phyloP scores from a whole-genome alignment of 2,329 filamentous ascomycete genomes.

The Ascochyta rabiei region DNA sequence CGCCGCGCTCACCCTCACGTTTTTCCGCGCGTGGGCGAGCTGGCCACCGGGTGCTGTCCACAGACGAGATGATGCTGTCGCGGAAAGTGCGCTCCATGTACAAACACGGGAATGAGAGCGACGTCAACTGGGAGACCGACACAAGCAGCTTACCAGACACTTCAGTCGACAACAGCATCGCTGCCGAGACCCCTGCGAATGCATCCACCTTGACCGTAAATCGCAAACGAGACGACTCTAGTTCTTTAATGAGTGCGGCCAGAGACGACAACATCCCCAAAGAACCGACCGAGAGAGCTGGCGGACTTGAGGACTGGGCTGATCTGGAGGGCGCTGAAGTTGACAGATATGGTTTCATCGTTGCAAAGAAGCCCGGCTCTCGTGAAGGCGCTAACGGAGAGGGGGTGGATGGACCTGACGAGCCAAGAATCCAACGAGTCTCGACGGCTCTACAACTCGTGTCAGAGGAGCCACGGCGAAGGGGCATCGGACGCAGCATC shows the following conservation, averaged over 20 bases:
- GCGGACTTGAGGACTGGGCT: slow-evolving; percentile 70
- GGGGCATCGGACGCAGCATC: slow-evolving; percentile 57
- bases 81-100: slow-evolving; percentile 69
- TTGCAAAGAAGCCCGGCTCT: slow-evolving; percentile 49
- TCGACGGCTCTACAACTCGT: slow-evolving; percentile 64
- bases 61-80: slow-evolving; percentile 68
- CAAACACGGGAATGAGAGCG: slow-evolving; percentile 64
- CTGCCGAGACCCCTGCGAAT: slow-evolving; percentile 30
- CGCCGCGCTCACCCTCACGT: slow-evolving; percentile 47
- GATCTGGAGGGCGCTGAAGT: slow-evolving; percentile 64
- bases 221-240: slow-evolving; percentile 31
- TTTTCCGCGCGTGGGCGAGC: slow-evolving; percentile 44
- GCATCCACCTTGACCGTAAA: slow-evolving; percentile 36
- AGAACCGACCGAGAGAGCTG: slow-evolving; percentile 63
- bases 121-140: slow-evolving; percentile 51
- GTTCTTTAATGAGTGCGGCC: slow-evolving; percentile 38
- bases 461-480: slow-evolving; percentile 61
- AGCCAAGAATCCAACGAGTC: slow-evolving; percentile 60
- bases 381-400: slow-evolving; percentile 34
- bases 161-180: slow-evolving; percentile 33
- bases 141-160: slow-evolving; percentile 22
- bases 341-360: slow-evolving; percentile 70
- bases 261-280: slow-evolving; percentile 48
- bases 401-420: slow-evolving; percentile 39
- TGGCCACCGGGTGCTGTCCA: slow-evolving; percentile 60